Base-by-base conservation (phyloP, 1,284 basidiomycete species). In the Heterobasidion occidentale region DNA sequence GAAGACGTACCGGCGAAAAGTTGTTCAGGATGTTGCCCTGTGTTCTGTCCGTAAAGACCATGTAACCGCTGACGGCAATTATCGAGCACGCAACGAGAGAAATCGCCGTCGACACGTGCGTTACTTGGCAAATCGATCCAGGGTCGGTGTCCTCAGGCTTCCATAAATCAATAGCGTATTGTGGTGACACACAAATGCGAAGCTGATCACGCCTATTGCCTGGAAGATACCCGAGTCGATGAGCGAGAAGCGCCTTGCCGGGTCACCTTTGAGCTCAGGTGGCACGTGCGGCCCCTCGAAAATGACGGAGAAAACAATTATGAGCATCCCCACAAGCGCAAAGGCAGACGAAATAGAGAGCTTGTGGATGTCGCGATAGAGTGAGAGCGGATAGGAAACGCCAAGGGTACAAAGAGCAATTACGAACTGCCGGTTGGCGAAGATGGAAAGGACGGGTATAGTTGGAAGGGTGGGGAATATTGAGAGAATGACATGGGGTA, bases 351-450 rank as follows among this genome's bases (percentile, higher is more conserved):
- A 94, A 56, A 94, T 88, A 35, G 94, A 89, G 36, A 99, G 85
- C 71, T 97, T 98, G 72, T 97, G 92, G 64, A 99, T 99, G 70
- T 98, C 94, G 54, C 96, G 90, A 69, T 99, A 94, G 17, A 99
- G 80, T 5, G 92, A 96, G 38, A 99, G 81, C 0, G 97, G 97
- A 68, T 94, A 99, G 5, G 94, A 96, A 57, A 98, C 86, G 64
- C 85, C 83, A 56, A 91, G 71, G 1, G 94, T 97, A 73, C 89
- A 90, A 52, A 94, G 76, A 54, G 83, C 76, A 62, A 96, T 94
- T 68, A 98, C 78, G 70, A 97, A 93, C 66, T 91, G 84, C 46
- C 97, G 88, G 68, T 94, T 89, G 52, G 88, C 79, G 66, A 99
- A 77, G 58, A 96, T 72, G 34, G 76, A 83, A 57, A 94, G 78